These are phyloP conservation scores for Xerocomus potaroensis DNA, from an alignment of 768 basidiomycete genomes.

Conservation along the genomic window DNA sequence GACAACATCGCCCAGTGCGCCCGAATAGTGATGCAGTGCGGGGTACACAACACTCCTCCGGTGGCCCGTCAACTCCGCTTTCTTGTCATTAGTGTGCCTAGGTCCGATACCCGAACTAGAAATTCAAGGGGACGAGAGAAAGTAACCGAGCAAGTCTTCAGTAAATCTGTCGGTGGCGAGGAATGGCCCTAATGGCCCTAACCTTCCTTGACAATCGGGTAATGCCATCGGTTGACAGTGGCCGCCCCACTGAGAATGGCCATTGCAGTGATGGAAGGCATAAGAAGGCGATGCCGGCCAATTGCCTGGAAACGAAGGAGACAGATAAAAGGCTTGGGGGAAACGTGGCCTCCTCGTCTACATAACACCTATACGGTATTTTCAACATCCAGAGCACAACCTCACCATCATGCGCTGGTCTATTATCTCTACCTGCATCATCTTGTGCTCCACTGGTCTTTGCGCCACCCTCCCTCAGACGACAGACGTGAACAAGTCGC, in stretches of 20 bases:
- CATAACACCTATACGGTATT: background rate
- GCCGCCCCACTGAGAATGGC: no score
- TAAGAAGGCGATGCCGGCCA: slow-evolving; percentile 4
- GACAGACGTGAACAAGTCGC: background rate
- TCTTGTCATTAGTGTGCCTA: background rate
- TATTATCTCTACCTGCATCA: slow-evolving; percentile 4
- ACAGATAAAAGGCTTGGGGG: slow-evolving; percentile 12
- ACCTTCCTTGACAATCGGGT: no score
- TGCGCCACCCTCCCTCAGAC: slow-evolving; percentile 10
- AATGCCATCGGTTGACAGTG: no score
- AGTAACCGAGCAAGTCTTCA: background rate
- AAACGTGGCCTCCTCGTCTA: background rate
- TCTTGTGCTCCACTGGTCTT: slow-evolving; percentile 16
- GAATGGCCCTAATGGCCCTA: no score
- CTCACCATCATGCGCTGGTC: slow-evolving; percentile 18
- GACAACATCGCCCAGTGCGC: slow-evolving; percentile 6
- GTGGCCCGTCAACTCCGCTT: background rate
- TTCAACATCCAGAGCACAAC: background rate
- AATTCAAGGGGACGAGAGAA: background rate
- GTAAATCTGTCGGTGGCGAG: no score
- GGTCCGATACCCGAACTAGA: slow-evolving; percentile 1
- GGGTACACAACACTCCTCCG: background rate
- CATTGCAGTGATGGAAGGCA: no score
- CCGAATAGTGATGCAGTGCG: slow-evolving; percentile 8
- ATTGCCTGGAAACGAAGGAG: background rate